Conservation (phyloP, 208 protist genomes). For the Lotmaria passim region DNA sequence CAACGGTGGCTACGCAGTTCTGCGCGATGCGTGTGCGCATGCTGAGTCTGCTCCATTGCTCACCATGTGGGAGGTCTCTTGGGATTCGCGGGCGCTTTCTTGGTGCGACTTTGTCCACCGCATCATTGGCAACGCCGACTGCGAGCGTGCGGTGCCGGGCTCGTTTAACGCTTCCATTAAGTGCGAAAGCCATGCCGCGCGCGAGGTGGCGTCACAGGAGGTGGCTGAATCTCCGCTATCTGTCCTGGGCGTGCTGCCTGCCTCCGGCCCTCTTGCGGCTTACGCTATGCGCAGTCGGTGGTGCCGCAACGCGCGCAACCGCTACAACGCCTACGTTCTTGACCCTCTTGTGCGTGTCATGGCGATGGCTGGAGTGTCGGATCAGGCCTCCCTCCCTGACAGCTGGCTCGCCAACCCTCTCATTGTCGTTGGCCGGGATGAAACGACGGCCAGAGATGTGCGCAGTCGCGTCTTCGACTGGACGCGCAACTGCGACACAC, state of each 20-base stretch:
- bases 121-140: constrained; percentile 66
- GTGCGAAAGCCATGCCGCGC: too few species aligned
- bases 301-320: constrained; percentile 33
- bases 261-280: constrained; percentile 30
- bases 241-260: constrained; percentile 20
- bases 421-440: neutral
- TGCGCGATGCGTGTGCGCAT: constrained; percentile 11
- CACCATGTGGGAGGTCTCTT: constrained; percentile 35
- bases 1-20: constrained; percentile 29
- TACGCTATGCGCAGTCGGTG: constrained; percentile 32
- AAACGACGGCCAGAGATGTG: neutral
- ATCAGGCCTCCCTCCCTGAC: neutral
- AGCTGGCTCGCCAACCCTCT: constrained; percentile 25
- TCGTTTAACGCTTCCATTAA: constrained; percentile 55
- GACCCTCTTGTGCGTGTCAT: constrained; percentile 32
- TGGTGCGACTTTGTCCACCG: constrained; percentile 52
- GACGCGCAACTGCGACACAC: constrained; percentile 30
- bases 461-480: constrained; percentile 32
- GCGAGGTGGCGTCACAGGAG: neutral
- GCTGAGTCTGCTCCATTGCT: neutral
- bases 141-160: constrained; percentile 29
- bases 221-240: constrained; percentile 15
- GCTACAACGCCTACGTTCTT: constrained; percentile 29
- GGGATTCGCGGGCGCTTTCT: constrained; percentile 53
- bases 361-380: constrained; percentile 16